Conservation (phyloP, 352 stramenopile species). For the Pythium apleroticum region DNA sequence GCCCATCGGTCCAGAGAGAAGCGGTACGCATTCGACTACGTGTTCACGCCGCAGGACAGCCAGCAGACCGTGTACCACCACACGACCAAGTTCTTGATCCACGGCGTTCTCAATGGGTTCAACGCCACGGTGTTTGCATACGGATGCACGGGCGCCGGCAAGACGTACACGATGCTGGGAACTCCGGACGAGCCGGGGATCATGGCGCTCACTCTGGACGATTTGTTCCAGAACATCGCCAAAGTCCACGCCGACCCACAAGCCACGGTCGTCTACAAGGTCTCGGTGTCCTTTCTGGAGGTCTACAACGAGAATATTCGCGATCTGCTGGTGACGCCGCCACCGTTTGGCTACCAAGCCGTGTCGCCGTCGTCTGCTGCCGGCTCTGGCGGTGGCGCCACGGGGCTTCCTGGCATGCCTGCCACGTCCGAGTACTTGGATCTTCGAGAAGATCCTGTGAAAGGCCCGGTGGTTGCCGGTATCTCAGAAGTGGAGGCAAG, state of each 20-base stretch:
- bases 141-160: conserved; percentile 86
- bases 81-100: conserved; percentile 88
- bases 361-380: neutral
- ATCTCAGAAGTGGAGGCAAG: conserved; percentile 85
- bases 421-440: conserved; percentile 50
- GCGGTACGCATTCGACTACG: conserved; percentile 89
- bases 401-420: neutral
- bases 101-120: conserved; percentile 86
- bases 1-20: conserved; percentile 64
- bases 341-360: conserved; percentile 5
- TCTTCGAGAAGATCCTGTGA: conserved; percentile 85
- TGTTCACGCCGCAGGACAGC: conserved; percentile 66
- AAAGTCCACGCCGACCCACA: conserved; percentile 34
- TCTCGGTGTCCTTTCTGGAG: conserved; percentile 88
- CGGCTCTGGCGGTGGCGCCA: neutral
- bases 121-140: conserved; percentile 93
- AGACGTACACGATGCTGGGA: conserved; percentile 92
- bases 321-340: conserved; percentile 64
- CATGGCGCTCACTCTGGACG: conserved; percentile 85
- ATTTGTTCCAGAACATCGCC: conserved; percentile 80
- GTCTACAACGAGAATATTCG: conserved; percentile 95
- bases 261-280: conserved; percentile 48
- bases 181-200: conserved; percentile 81
- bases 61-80: conserved; percentile 85
- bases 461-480: conserved; percentile 78